Evolutionary conservation across 257 asterid genomes (phyloP), one percentile per base, ranked within the genome.

Genomic region (Solanum infundibuliforme): DNA sequence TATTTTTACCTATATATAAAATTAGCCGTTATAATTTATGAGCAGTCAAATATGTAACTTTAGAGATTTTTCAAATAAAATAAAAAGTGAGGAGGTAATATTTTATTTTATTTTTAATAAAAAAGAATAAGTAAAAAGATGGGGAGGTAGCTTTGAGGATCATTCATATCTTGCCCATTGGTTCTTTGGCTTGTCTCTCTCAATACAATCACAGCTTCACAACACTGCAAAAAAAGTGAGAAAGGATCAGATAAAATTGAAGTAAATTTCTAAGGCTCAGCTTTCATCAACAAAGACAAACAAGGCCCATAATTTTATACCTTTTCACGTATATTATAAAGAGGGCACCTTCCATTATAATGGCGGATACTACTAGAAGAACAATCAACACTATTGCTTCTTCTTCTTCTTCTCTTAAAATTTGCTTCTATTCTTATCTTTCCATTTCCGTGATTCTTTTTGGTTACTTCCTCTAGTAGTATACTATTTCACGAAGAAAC

Each of bases 301-400:
- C 27, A 77, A 62, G 69, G 79, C 86, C 76, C 75, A 84, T 69
- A 87, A 21, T 6, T 62, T 36, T 65, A 35, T 27, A 13, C 84
- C 86, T 65, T 58, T 13, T 9, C 11, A 5, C 35, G 73, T 25
- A 41, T 68, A 68, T 35, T 66, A 66, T 84, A 25, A 89, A 86
- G 92, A 52, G 62, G 62, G 88, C 90, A 90, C 83, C 87, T 25
- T 25, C 91, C 88, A 88, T 86, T 89, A 89, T 88, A 87, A 94
- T 94, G 98, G 96, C 98, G 98, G 94, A 95, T 90, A 74, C 58
- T 88, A 82, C 96, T 34, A 73, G 81, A 73, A 73, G 5, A 92
- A 91, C 87, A 66, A 60, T 77, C 62, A 88, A 86, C 77, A 75
- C 75, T 32, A 89, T 88, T 77, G 65, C 91, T 36, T 31, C 88